Evolutionary conservation across 2,329 filamentous ascomycete species (phyloP), one percentile per base, ranked within the genome.

Genomic region (Colletotrichum horii): DNA sequence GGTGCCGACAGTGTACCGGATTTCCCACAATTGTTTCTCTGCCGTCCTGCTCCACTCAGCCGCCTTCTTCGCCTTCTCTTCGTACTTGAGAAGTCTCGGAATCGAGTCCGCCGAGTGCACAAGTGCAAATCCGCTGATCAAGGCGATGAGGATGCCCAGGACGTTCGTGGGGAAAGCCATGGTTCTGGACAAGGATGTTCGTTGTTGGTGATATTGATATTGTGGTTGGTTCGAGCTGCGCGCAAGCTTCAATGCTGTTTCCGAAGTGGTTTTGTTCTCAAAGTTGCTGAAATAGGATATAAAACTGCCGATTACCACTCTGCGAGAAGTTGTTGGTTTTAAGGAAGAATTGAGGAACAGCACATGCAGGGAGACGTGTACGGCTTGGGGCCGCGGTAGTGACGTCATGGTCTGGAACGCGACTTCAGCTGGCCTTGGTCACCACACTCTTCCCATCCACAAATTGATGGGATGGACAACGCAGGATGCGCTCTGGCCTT

Each of bases 21-120:
- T 79, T 7, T 79, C 79, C 80, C 79, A 79, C 15, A 83, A 77
- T 8, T 77, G 76, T 52, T 80, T 79, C 70, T 80, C 77, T 2
- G 80, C 81, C 1, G 75, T 73, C 28, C 68, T 76, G 77, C 81
- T 83, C 81, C 81, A 83, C 12, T 81, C 79, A 9, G 81, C 81
- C 4, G 81, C 81, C 70, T 79, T 80, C 66, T 82, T 71, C 26
- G 79, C 81, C 26, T 80, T 79, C 6, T 72, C 70, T 64, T 83
- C 81, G 76, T 83, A 83, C 24, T 77, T 80, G 16, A 70, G 79
- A 19, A 83, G 78, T 62, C 80, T 80, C 8, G 79, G 76, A 55
- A 82, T 81, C 5, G 81, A 82, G 34, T 77, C 73, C 8, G 74
- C 36, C 22, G 81, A 81, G 36, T 80, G 75, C 9, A 55, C 71